Percentiles rank a stretch among this genome's conserved stretches.
Evolutionary conservation across 495 filamentous ascomycete species (phyloP).

Genomic region (Sphaerosporella brunnea): DNA sequence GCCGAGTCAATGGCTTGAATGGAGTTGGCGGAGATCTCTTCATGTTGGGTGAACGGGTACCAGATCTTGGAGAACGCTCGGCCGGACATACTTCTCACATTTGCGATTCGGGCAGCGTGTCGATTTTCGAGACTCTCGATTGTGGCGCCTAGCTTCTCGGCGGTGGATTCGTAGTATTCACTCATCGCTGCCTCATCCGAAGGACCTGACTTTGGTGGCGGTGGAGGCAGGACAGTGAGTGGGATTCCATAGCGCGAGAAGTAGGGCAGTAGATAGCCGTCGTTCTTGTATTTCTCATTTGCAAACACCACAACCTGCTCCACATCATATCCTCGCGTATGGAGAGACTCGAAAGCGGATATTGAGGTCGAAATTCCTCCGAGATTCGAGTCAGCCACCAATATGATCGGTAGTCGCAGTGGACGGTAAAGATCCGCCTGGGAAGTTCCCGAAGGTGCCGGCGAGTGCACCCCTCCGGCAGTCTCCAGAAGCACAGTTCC

Average conservation of each 20-base stretch:
- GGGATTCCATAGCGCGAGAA: conserved; percentile 42
- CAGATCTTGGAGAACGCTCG: conserved; percentile 45
- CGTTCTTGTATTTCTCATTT: conserved; percentile 44
- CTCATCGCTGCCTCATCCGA: conserved; percentile 38
- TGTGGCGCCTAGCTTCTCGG: conserved; percentile 25
- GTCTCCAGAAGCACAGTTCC: conserved; percentile 49
- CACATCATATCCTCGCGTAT: conserved; percentile 56
- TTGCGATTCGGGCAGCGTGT: conserved; percentile 36
- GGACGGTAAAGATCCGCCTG: conserved; percentile 60
- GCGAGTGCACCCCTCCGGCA: conserved; percentile 59
- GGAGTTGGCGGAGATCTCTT: conserved; percentile 36
- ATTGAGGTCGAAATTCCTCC: conserved; percentile 61
- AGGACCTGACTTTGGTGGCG: conserved; percentile 29
- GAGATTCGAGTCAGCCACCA: conserved; percentile 51
- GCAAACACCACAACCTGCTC: conserved; percentile 46
- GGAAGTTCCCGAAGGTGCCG: conserved; percentile 50
- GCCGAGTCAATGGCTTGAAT: conserved; percentile 61
- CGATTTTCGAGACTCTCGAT: conserved; percentile 33
- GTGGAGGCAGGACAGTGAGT: conserved; percentile 35
- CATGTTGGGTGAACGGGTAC: conserved; percentile 70
- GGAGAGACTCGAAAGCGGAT: conserved; percentile 55
- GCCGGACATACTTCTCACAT: conserved; percentile 40
- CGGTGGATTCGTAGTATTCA: conserved; percentile 40
- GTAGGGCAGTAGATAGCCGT: conserved; percentile 43
- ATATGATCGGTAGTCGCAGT: conserved; percentile 49